Conservation (phyloP, 768 basidiomycete species). For the Termitomyces sp. region DNA sequence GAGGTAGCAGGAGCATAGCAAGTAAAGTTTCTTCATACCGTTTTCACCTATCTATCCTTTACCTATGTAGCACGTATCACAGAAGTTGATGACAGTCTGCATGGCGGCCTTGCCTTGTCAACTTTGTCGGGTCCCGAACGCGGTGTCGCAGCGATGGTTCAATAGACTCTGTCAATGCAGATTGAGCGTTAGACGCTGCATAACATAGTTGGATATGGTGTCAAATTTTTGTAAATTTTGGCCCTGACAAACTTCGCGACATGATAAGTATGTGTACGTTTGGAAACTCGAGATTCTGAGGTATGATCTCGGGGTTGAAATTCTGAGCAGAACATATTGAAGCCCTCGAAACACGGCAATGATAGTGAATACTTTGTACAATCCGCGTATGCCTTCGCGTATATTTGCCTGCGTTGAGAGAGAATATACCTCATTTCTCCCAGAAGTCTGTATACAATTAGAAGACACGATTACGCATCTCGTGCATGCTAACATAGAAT, state of each 20-base stretch:
- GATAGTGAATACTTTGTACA: background rate
- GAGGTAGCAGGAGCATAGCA: background rate
- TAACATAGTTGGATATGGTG: background rate
- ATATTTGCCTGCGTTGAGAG: background rate
- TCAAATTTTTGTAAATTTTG: background rate
- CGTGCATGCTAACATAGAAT: background rate
- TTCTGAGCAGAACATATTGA: background rate
- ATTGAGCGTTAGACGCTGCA: too few relatives aligned
- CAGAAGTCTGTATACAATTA: background rate
- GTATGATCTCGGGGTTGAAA: background rate
- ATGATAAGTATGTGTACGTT: background rate
- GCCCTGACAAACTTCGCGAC: background rate
- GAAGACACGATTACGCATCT: background rate
- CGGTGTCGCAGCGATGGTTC: too few relatives aligned
- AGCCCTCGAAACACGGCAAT: background rate
- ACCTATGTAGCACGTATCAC: too few relatives aligned
- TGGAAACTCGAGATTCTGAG: background rate
- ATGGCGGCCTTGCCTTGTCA: background rate
- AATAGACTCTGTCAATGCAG: too few relatives aligned
- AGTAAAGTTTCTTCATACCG: background rate
- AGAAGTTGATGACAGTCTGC: background rate
- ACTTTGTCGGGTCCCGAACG: too few relatives aligned
- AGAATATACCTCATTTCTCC: background rate
- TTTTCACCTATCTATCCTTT: too few relatives aligned
- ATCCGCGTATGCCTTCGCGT: background rate